Base-by-base conservation (phyloP, 2,329 filamentous ascomycete species). In the Karstenula rhodostoma region DNA sequence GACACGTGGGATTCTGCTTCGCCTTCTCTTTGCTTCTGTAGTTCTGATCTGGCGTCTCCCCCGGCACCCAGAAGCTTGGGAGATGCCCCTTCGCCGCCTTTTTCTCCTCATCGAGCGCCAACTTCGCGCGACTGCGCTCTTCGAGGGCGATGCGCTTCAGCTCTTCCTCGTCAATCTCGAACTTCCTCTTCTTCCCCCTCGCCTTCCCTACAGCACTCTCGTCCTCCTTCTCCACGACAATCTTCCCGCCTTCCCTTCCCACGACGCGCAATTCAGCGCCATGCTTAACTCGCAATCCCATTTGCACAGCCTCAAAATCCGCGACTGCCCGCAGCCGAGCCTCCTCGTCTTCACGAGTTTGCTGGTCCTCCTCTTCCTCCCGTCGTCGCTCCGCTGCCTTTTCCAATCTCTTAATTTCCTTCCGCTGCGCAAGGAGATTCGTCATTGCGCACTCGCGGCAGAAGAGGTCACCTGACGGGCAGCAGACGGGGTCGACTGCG, bases 31-130 rank as follows among this genome's bases (percentile, higher is more conserved):
- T 60, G 48, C 70, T 80, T 49, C 86, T 86, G 40, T 84, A 85
- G 57, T 79, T 73, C 17, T 72, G 59, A 0, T 84, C 83, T 0
- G 93, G 93, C 0, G 91, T 96, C 59, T 94, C 86, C 0, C 90
- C 92, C 0, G 93, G 94, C 1, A 94, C 90, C 95, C 94, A 98
- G 80, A 98, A 98, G 0, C 93, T 96, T 0, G 93, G 92, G 0
- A 97, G 80, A 17, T 85, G 85, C 1, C 87, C 85, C 77, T 90
- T 91, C 9, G 85, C 82, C 73, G 88, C 78, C 56, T 75, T 76
- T 73, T 89, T 91, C 76, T 96, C 92, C 44, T 87, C 86, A 55
- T 92, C 88, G 59, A 95, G 85, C 22, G 88, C 87, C 62, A 85
- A 88, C 69, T 89, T 88, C 23, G 90, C 87, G 73, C 90, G 90